Conservation (phyloP, 805 yeast species). For the Kuraishia ogatae region DNA sequence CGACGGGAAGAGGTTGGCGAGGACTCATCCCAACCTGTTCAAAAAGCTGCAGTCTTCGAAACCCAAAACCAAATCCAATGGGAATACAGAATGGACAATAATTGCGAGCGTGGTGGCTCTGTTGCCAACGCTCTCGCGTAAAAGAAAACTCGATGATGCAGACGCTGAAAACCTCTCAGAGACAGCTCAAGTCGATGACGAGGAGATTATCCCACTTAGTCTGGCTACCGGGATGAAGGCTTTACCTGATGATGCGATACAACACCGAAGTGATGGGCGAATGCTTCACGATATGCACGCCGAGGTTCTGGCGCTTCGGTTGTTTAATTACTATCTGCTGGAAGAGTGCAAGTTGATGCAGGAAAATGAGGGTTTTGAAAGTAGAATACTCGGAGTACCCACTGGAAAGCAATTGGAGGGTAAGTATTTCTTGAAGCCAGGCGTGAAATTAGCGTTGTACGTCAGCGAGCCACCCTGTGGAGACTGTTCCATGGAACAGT, state of each 20-base stretch:
- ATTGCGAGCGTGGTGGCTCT: conserved; percentile 61
- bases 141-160: conserved; percentile 4
- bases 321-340: conserved; percentile 54
- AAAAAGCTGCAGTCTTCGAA: conserved; percentile 3
- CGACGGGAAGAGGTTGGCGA: not conserved
- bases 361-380: conserved; percentile 5
- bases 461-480: conserved; percentile 87
- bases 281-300: conserved; percentile 89
- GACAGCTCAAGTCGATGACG: not conserved
- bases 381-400: conserved; percentile 4
- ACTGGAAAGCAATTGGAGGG: not conserved
- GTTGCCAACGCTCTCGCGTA: conserved; percentile 4
- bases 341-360: conserved; percentile 28
- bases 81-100: conserved; percentile 75
- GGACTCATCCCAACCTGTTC: conserved; percentile 4
- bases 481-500: conserved; percentile 63
- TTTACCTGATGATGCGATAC: conserved; percentile 42
- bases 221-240: conserved; percentile 82
- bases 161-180: not conserved
- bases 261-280: conserved; percentile 39
- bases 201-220: conserved; percentile 28
- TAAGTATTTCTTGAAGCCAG: conserved; percentile 23
- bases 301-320: conserved; percentile 66
- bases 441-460: conserved; percentile 45
- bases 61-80: conserved; percentile 32